These are phyloP conservation scores for Alloteropsis semialata DNA, from an alignment of 176 grass and related monocot genomes.

Conservation along the genomic window DNA sequence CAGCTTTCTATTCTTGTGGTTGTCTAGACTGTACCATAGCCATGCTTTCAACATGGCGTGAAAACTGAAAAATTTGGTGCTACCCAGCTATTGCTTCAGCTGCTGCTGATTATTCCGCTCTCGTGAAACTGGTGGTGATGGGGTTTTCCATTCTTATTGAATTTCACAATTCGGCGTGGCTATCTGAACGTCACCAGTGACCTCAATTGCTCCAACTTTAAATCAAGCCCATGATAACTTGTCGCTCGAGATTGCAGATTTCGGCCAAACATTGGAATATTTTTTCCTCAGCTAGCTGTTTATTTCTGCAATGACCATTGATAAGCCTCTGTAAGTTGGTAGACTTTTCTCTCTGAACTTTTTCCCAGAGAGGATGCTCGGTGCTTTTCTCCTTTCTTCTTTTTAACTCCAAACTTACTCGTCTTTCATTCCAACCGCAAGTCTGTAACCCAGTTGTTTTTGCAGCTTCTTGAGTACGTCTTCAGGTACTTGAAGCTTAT, in stretches of 20 bases:
- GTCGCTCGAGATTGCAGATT: not conserved
- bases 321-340: too few relatives aligned
- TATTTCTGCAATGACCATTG: too few relatives aligned
- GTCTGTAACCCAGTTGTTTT: too few relatives aligned
- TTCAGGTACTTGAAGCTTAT: too few relatives aligned
- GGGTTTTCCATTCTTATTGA: not conserved
- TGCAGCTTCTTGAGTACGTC: too few relatives aligned
- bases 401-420: too few relatives aligned
- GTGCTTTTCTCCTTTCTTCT: too few relatives aligned
- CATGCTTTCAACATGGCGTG: not conserved
- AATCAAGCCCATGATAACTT: slow-evolving; percentile 3
- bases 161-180: not conserved
- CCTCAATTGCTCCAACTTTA: not conserved
- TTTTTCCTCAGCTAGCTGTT: not conserved
- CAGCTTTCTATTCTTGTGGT: not conserved
- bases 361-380: too few relatives aligned
- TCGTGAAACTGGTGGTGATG: not conserved
- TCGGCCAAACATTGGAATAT: not conserved
- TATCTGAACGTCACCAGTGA: slow-evolving; percentile 15
- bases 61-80: not conserved
- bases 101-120: too few relatives aligned
- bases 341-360: too few relatives aligned
- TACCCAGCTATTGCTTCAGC: not conserved
- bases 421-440: too few relatives aligned
- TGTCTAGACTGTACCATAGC: too few relatives aligned